phyloP scores from a whole-genome alignment of 2,329 filamentous ascomycete genomes.

The Coleophoma cylindrospora region DNA sequence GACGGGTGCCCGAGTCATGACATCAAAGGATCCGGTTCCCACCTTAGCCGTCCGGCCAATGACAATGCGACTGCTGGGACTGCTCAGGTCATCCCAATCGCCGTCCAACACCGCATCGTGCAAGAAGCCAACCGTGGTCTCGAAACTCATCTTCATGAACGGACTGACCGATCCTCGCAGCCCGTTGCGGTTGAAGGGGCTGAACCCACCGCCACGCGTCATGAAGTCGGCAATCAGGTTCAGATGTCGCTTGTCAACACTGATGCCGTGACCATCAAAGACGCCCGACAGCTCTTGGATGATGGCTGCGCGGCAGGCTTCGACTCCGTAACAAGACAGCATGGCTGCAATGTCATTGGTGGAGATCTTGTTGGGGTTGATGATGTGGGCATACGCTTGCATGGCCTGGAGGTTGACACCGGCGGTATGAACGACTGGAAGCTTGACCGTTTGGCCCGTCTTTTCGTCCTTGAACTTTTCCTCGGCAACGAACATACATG shows the following conservation, averaged over 20 bases:
- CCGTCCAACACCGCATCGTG: slow-evolving; percentile 87
- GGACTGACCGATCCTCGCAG: slow-evolving; percentile 80
- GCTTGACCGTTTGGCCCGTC: slow-evolving; percentile 43
- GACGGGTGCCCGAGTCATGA: slow-evolving; percentile 56
- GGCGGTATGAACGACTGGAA: slow-evolving; percentile 65
- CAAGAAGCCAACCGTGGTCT: slow-evolving; percentile 91
- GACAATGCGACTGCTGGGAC: slow-evolving; percentile 83
- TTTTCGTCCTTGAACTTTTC: slow-evolving; percentile 45
- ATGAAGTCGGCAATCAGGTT: slow-evolving; percentile 97
- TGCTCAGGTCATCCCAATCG: slow-evolving; percentile 83
- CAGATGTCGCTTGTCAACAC: slow-evolving; percentile 84
- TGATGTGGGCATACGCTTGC: slow-evolving; percentile 79
- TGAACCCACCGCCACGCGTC: slow-evolving; percentile 89
- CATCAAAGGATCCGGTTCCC: slow-evolving; percentile 89
- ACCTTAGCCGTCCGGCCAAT: slow-evolving; percentile 77
- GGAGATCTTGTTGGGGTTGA: slow-evolving; percentile 79
- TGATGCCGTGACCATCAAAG: slow-evolving; percentile 87
- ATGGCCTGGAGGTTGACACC: slow-evolving; percentile 89
- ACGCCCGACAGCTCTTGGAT: slow-evolving; percentile 80
- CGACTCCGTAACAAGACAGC: slow-evolving; percentile 82
- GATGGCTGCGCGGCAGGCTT: slow-evolving; percentile 84
- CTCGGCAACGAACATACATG: slow-evolving; percentile 61
- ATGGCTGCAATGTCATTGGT: slow-evolving; percentile 93
- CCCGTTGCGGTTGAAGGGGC: slow-evolving; percentile 88
- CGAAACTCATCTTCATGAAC: slow-evolving; percentile 99